Base-by-base conservation (phyloP, 257 asterid genomes). In the Penstemon barbatus region DNA sequence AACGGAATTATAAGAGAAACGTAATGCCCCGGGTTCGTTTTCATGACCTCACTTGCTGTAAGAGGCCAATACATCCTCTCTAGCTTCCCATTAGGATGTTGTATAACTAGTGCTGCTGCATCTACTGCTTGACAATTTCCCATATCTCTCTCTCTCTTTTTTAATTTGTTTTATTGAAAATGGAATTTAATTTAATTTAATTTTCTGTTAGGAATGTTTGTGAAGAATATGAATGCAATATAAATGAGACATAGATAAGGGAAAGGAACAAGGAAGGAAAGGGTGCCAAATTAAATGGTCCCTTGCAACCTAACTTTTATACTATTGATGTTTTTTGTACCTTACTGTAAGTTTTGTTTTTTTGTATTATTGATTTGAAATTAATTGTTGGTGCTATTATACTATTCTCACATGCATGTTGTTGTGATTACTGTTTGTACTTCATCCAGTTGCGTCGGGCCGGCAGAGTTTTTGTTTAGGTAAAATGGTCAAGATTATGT, bases 111-210 rank as follows among this genome's bases (percentile, higher is more conserved):
- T 1, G 90, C 97, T 6, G 98, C 98, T 0, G 97, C 97, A 66
- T 89, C 97, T 36, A 92, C 92, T 5, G 96, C 95, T 66, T 89
- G 97, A 66, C 98, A 92, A 57, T 89, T 92, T 56, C 98, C 98
- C 97, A 89, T 88, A 44, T 50, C 6, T 53, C 2, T 65, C 41
- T 68, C 10, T 57, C 8, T 71, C 13, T 54, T 49, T 54, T 46
- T 15, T 5, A 46, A 12, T 12, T 59, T 38, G 15, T 5, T 12
- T 56, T 4, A n/a, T 13, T 15, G 6, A 25, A 6, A 7, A 18
- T 55, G 8, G 38, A 7, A 25, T 39, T 56, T 63, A 9, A 3
- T 4, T 42, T 40, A 3, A 44, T 4, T 42, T 40, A 3, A 44
- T 9, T 4, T 63, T 63, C 19, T 46, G 68, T 19, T 44, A 11